Conservation (phyloP, 2,329 filamentous ascomycete genomes). For the Beauveria scarabaeidicola region DNA sequence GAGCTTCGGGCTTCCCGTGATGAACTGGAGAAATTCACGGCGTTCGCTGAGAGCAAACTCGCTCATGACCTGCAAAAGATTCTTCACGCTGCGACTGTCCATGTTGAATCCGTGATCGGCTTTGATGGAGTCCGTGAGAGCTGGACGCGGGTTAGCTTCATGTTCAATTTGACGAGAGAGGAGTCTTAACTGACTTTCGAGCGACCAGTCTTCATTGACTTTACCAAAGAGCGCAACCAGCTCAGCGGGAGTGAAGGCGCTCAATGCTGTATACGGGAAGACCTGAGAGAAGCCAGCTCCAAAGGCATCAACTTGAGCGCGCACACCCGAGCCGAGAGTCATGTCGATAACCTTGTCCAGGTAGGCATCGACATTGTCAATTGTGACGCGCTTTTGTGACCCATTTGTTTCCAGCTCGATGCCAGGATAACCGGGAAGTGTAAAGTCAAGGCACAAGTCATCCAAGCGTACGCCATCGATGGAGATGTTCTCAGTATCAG, state of each 20-base stretch:
- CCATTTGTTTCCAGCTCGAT: conserved; percentile 78
- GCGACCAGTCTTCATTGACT: conserved; percentile 91
- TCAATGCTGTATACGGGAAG: conserved; percentile 87
- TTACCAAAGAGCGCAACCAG: conserved; percentile 90
- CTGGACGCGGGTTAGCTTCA: conserved; percentile 34
- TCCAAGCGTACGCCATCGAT: conserved; percentile 74
- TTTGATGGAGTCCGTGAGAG: conserved; percentile 96
- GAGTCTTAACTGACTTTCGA: conserved; percentile 68
- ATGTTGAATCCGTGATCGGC: conserved; percentile 98
- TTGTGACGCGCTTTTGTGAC: conserved; percentile 65
- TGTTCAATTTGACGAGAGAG: not conserved
- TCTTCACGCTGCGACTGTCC: conserved; percentile 92
- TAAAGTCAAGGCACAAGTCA: conserved; percentile 88
- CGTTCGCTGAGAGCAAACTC: conserved; percentile 66
- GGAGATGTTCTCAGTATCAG: conserved; percentile 58
- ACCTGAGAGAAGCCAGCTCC: conserved; percentile 86
- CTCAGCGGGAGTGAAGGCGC: conserved; percentile 90
- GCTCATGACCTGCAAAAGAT: conserved; percentile 90
- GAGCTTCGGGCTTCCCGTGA: conserved; percentile 94
- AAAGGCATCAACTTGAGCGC: conserved; percentile 85
- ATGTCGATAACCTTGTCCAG: conserved; percentile 85
- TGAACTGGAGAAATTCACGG: conserved; percentile 93
- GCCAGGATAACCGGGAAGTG: conserved; percentile 77
- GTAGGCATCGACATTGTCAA: conserved; percentile 85
- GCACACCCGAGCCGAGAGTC: conserved; percentile 83